Evolutionary conservation across 495 filamentous ascomycete genomes (phyloP).

Genomic region (Aspergillus avenaceus): DNA sequence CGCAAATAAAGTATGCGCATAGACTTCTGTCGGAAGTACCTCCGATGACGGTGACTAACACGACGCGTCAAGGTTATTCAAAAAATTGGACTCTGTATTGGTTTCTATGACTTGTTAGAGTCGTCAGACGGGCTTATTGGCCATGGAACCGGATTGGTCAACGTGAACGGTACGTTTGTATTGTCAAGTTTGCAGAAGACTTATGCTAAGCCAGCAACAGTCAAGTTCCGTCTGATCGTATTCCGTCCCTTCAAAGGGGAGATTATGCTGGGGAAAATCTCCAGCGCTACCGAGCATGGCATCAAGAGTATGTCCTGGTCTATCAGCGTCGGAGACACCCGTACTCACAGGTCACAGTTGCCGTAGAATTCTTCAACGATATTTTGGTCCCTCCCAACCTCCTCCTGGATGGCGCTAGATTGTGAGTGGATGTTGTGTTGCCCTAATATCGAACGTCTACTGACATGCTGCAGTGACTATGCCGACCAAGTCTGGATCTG

Average conservation of each 20-base stretch:
- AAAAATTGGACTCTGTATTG: conserved; percentile 88
- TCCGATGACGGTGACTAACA: not conserved
- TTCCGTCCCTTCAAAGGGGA: conserved; percentile 94
- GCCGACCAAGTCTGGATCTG: conserved; percentile 78
- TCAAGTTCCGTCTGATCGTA: conserved; percentile 88
- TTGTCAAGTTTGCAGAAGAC: not conserved
- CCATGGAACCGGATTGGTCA: conserved; percentile 81
- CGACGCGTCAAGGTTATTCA: conserved; percentile 49
- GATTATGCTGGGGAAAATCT: conserved; percentile 77
- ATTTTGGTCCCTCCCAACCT: conserved; percentile 70
- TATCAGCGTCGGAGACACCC: not conserved
- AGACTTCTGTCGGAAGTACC: not conserved
- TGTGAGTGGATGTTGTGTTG: conserved; percentile 48
- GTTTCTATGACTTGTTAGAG: conserved; percentile 79
- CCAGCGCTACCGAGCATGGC: conserved; percentile 61
- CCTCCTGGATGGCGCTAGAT: conserved; percentile 67
- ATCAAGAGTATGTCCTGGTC: conserved; percentile 61
- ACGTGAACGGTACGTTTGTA: conserved; percentile 71
- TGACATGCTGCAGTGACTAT: conserved; percentile 50
- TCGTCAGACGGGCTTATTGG: conserved; percentile 90
- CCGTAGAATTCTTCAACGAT: conserved; percentile 86
- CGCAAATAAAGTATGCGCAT: conserved; percentile 69
- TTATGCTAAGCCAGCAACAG: conserved; percentile 34
- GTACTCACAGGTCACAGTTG: conserved; percentile 48
- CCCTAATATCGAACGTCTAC: conserved; percentile 5